A percentile compares a stretch with the other conserved stretches of the same genome.
phyloP scores from a whole-genome alignment of 352 stramenopile species.

The Phytophthora tubulina region DNA sequence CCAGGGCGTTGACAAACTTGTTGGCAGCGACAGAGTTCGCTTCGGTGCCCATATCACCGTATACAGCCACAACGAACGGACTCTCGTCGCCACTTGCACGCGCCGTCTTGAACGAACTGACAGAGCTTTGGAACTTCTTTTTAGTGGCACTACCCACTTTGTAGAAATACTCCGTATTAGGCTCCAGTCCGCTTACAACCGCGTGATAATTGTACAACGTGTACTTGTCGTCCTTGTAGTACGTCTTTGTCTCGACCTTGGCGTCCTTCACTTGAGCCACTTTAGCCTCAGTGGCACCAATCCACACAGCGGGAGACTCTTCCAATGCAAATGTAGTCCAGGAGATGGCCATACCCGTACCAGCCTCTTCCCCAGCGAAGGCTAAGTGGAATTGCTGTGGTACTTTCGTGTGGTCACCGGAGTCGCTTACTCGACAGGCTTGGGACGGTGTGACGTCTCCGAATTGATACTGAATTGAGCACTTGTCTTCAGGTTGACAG shows the following conservation, averaged over 20 bases:
- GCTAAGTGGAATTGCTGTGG: conserved; percentile 67
- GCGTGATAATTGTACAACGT: conserved; percentile 45
- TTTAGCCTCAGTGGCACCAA: conserved; percentile 27
- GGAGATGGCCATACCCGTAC: conserved; percentile 44
- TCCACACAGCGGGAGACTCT: conserved; percentile 53
- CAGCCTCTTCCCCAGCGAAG: conserved; percentile 45
- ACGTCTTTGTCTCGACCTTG: conserved; percentile 41
- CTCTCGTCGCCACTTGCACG: conserved; percentile 35
- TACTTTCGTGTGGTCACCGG: conserved; percentile 28
- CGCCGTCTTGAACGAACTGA: conserved; percentile 62
- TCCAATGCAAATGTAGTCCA: conserved; percentile 53
- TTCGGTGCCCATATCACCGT: conserved; percentile 52
- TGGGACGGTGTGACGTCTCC: conserved; percentile 57
- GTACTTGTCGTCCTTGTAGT: conserved; percentile 61
- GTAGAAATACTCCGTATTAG: conserved; percentile 43
- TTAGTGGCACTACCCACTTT: conserved; percentile 34
- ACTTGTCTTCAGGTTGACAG: conserved; percentile 38
- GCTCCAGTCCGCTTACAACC: conserved; percentile 28
- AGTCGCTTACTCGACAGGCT: conserved; percentile 53
- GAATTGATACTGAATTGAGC: conserved; percentile 52
- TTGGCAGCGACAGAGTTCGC: conserved; percentile 41
- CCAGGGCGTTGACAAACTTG: conserved; percentile 40
- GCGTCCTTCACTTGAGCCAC: conserved; percentile 30
- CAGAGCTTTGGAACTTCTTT: conserved; percentile 30
- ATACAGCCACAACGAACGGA: conserved; percentile 48